These are phyloP conservation scores for Ophiosphaerella narmari DNA, from an alignment of 2,329 filamentous ascomycete genomes.

Conservation along the genomic window DNA sequence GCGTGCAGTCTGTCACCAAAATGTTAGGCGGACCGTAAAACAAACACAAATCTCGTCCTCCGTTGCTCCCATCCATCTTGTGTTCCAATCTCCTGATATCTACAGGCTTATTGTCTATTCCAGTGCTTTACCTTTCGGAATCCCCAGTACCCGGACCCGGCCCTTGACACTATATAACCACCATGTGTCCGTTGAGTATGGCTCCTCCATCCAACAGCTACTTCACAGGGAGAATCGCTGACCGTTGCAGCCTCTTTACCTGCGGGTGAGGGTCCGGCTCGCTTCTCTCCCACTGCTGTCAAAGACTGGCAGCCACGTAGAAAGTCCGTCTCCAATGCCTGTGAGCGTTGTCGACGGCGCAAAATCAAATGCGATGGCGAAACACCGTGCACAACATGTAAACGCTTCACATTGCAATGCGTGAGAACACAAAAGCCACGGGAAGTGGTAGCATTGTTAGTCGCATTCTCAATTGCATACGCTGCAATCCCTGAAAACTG, in stretches of 20 bases:
- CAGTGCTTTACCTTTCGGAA: constrained; percentile 26
- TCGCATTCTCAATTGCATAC: constrained; percentile 4
- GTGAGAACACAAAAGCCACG: constrained; percentile 43
- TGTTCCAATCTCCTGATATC: constrained; percentile 23
- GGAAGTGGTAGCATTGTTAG: constrained; percentile 44
- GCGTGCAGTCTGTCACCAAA: constrained; percentile 16
- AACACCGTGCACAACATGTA: constrained; percentile 44
- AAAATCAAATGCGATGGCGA: constrained; percentile 46
- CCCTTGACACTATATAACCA: constrained; percentile 22
- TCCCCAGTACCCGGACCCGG: constrained; percentile 34
- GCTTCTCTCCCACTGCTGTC: constrained; percentile 38
- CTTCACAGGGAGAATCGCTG: constrained; percentile 10
- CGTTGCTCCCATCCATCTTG: constrained; percentile 29
- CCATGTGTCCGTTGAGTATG: constrained; percentile 46
- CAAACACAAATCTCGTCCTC: constrained; percentile 42
- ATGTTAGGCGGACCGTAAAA: constrained; percentile 39
- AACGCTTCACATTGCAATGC: constrained; percentile 44
- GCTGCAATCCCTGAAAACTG: background rate
- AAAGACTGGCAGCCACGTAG: constrained; percentile 43
- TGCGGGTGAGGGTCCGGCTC: constrained; percentile 32
- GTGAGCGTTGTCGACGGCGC: constrained; percentile 42
- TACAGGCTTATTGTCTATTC: constrained; percentile 20
- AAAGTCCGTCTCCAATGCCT: constrained; percentile 46
- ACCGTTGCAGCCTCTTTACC: constrained; percentile 34
- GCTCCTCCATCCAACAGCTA: constrained; percentile 1